These are phyloP conservation scores for Phytophthora meadii DNA, from an alignment of 352 stramenopile genomes.

Conservation along the genomic window DNA sequence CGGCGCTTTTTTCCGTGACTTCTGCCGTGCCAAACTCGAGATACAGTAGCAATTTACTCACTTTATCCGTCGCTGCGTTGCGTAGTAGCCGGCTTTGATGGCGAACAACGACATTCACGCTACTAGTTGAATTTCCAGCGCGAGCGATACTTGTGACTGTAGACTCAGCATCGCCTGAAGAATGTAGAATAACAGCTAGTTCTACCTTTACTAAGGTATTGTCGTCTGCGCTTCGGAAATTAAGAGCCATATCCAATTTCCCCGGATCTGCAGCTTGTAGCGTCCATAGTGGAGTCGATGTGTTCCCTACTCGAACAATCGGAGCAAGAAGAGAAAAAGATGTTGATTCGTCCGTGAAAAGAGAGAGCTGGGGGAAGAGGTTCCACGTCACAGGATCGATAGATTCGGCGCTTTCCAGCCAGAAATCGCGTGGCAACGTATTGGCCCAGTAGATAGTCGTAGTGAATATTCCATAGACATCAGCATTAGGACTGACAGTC, in stretches of 20 bases:
- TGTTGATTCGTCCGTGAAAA: conserved; percentile 40
- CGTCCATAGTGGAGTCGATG: conserved; percentile 50
- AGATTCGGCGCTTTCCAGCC: conserved; percentile 62
- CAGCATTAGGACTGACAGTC: conserved; percentile 11
- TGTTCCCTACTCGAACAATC: conserved; percentile 34
- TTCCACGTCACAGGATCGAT: conserved; percentile 51
- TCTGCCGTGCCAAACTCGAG: conserved; percentile 46
- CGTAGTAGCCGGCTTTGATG: conserved; percentile 48
- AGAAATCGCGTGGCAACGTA: conserved; percentile 46
- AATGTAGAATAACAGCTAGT: conserved; percentile 51
- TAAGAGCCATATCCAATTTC: conserved; percentile 53
- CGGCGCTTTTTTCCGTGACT: conserved; percentile 46
- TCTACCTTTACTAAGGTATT: conserved; percentile 65
- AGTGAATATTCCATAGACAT: conserved; percentile 37
- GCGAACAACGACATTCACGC: conserved; percentile 41
- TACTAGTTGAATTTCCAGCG: conserved; percentile 12
- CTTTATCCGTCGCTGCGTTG: conserved; percentile 26
- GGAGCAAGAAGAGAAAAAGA: conserved; percentile 13
- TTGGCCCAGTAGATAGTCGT: conserved; percentile 60
- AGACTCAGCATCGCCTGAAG: conserved; percentile 45
- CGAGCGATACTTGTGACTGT: conserved; percentile 69
- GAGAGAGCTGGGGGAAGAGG: conserved; percentile 37
- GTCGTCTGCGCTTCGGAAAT: conserved; percentile 50
- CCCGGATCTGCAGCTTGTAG: conserved; percentile 32
- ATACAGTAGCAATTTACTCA: conserved; percentile 49